A percentile compares a stretch with the other conserved stretches of the same genome.
Conservation (phyloP, 768 basidiomycete species). For the Leccinum truebloodii region DNA sequence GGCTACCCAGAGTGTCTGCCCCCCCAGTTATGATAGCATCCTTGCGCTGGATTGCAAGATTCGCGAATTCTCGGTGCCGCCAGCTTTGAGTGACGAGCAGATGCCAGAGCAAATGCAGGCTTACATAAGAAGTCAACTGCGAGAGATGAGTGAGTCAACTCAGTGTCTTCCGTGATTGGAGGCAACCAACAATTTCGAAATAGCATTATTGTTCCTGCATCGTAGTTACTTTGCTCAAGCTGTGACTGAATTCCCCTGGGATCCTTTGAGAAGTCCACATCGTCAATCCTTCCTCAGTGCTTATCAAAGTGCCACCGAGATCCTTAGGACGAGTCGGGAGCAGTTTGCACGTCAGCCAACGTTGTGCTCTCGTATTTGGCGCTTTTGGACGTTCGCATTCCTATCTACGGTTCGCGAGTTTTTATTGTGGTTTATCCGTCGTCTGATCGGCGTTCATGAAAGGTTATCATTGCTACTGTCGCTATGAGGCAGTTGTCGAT, state of each 20-base stretch:
- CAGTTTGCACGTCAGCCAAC: constrained; percentile 46
- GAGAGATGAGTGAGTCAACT: constrained; percentile 41
- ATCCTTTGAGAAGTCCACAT: constrained; percentile 50
- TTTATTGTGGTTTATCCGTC: background rate
- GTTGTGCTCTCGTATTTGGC: constrained; percentile 54
- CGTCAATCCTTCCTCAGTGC: constrained; percentile 52
- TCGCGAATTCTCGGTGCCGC: constrained; percentile 37
- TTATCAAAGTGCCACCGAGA: constrained; percentile 50
- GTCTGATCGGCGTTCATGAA: background rate
- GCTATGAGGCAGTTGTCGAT: constrained; percentile 48
- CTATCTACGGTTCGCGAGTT: constrained; percentile 48
- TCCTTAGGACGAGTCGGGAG: constrained; percentile 42
- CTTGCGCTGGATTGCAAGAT: constrained; percentile 53
- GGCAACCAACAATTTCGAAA: constrained; percentile 1
- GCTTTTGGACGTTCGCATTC: constrained; percentile 59
- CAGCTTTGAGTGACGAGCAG: constrained; percentile 21
- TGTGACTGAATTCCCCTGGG: constrained; percentile 45
- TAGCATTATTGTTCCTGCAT: constrained; percentile 58
- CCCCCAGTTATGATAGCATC: constrained; percentile 47
- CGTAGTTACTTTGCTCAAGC: constrained; percentile 59
- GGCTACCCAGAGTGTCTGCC: constrained; percentile 41
- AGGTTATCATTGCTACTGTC: constrained; percentile 58
- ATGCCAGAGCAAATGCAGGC: constrained; percentile 43
- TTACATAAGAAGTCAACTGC: constrained; percentile 45
- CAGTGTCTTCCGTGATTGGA: background rate